Evolutionary conservation across 2,329 filamentous ascomycete species (phyloP).

Genomic region (Piedraia hortae): DNA sequence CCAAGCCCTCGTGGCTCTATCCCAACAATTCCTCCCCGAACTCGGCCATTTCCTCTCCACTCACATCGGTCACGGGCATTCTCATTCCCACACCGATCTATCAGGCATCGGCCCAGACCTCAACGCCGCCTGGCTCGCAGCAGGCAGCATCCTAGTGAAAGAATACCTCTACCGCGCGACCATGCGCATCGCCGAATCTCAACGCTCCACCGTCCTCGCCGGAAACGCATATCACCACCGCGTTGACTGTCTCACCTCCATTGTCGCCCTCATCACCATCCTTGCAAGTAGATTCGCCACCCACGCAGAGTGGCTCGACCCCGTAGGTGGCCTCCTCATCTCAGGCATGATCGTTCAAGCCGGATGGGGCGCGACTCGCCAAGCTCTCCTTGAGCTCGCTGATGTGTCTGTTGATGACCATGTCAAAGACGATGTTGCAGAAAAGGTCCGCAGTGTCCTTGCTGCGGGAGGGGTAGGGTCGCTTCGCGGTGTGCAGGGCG

Average conservation of each 20-base stretch:
- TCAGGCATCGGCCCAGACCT: slow-evolving; percentile 53
- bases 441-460: slow-evolving; percentile 34
- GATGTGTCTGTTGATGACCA: slow-evolving; percentile 74
- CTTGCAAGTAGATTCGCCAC: slow-evolving; percentile 65
- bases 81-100: slow-evolving; percentile 29
- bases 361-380: slow-evolving; percentile 59
- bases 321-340: slow-evolving; percentile 75
- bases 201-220: slow-evolving; percentile 82
- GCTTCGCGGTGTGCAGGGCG: slow-evolving; percentile 53
- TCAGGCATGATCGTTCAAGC: slow-evolving; percentile 82
- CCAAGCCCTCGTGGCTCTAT: slow-evolving; percentile 31
- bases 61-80: slow-evolving; percentile 29
- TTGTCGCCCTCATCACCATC: slow-evolving; percentile 75
- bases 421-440: slow-evolving; percentile 42
- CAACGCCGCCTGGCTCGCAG: slow-evolving; percentile 83
- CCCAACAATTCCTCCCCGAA: slow-evolving; percentile 22
- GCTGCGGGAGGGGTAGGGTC: slow-evolving; percentile 21
- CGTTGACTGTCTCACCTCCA: slow-evolving; percentile 80
- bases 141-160: slow-evolving; percentile 70
- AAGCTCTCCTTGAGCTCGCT: slow-evolving; percentile 66
- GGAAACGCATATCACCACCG: slow-evolving; percentile 94
- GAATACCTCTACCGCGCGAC: slow-evolving; percentile 94
- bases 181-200: slow-evolving; percentile 86
- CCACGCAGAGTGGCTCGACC: slow-evolving; percentile 77
- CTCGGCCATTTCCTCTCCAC: slow-evolving; percentile 16